Evolutionary conservation across 139 green algal genomes (phyloP).

Genomic region (Tetratostichococcus sp.): DNA sequence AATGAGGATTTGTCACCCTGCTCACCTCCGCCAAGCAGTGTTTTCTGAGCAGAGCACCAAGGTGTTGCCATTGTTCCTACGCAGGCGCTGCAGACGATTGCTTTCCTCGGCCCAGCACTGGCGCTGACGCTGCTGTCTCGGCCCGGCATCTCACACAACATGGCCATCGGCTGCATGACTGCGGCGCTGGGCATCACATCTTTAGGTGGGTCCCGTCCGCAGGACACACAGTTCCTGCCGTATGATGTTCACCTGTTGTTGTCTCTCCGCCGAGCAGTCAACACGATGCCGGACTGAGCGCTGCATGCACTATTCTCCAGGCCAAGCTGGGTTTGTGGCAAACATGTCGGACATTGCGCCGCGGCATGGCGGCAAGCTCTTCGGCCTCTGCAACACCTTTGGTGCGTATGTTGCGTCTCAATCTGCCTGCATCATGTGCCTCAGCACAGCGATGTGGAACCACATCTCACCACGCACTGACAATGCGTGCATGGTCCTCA

Average conservation of each 20-base stretch:
- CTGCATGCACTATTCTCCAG: slow-evolving; percentile 12
- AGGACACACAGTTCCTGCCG: no score
- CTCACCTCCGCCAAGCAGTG: no score
- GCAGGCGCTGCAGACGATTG: slow-evolving; percentile 61
- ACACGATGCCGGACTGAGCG: no score
- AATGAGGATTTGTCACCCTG: no score
- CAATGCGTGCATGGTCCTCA: no score
- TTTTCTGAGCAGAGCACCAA: no score
- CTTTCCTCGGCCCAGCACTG: slow-evolving; percentile 72
- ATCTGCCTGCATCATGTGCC: no score
- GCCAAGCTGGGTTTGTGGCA: slow-evolving; percentile 73
- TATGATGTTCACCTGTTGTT: no score
- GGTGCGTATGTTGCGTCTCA: slow-evolving; percentile 65
- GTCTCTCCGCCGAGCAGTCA: no score
- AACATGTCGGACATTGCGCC: slow-evolving; percentile 89
- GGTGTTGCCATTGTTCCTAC: background rate
- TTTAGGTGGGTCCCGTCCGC: slow-evolving; percentile 33
- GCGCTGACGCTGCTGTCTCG: slow-evolving; percentile 61
- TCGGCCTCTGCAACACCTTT: slow-evolving; percentile 89
- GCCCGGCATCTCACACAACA: slow-evolving; percentile 13
- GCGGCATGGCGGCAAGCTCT: slow-evolving; percentile 69
- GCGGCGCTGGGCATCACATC: slow-evolving; percentile 74
- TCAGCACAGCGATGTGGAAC: no score
- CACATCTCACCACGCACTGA: no score
- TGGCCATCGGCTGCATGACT: slow-evolving; percentile 63